phyloP scores from a whole-genome alignment of 306 rosid species.

The Casuarina equisetifolia region DNA sequence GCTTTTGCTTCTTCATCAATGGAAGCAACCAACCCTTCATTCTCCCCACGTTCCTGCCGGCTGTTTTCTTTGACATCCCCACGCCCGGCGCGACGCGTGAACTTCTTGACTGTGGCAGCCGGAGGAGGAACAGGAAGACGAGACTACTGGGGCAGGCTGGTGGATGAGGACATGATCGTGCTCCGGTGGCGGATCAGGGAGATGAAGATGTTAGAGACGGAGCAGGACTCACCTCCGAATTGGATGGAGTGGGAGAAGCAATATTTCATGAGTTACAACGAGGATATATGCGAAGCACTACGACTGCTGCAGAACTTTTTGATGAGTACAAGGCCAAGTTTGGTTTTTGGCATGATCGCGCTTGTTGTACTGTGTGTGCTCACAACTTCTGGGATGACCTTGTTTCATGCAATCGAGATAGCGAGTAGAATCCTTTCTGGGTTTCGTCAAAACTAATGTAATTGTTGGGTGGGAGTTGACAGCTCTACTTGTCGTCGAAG shows the following conservation, averaged over 20 bases:
- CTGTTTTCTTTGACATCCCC: neutral
- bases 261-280: slow-evolving; percentile 9
- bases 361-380: slow-evolving; percentile 19
- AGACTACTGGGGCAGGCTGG: slow-evolving; percentile 11
- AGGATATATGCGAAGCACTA: slow-evolving; percentile 29
- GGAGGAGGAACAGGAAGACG: neutral
- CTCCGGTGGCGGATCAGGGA: slow-evolving; percentile 31
- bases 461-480: neutral
- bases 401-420: slow-evolving; percentile 16
- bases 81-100: neutral
- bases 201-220: slow-evolving; percentile 29
- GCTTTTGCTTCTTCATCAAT: slow-evolving; percentile 7
- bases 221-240: slow-evolving; percentile 4
- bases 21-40: slow-evolving; percentile 15
- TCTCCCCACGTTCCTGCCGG: slow-evolving; percentile 10
- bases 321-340: slow-evolving; percentile 31
- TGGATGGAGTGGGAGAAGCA: slow-evolving; percentile 38
- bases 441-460: neutral
- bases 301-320: slow-evolving; percentile 28
- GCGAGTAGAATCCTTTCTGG: slow-evolving; percentile 4
- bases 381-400: slow-evolving; percentile 15
- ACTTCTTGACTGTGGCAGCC: neutral
- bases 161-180: slow-evolving; percentile 41
- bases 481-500: too few species aligned
- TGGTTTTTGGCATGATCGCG: slow-evolving; percentile 13